Base-by-base conservation (phyloP, 1,139 yeast genomes). In the Williopsis jadinii region DNA sequence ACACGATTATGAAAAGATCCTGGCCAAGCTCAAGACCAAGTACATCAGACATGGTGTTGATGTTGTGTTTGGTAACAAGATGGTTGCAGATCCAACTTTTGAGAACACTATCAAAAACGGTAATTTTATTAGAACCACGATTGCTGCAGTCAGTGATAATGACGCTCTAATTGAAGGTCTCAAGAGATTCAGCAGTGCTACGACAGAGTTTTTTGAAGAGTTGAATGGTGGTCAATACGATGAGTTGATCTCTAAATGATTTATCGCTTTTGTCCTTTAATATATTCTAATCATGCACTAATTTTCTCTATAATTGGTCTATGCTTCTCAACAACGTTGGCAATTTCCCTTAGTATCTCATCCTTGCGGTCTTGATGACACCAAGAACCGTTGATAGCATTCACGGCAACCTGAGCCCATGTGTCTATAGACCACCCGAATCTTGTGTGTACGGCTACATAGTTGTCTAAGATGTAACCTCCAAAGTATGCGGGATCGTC, bases 401-500 rank as follows among this genome's bases (percentile, higher is more conserved):
- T 76, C 46, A 63, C 60, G 2, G 81, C 83, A 50, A 81, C 73
- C 36, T 54, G 55, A 37, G 67, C 66, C 90, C 90, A 84, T 37
- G 76, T 72, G 10, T 68, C 62, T 39, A 70, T 52, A 34, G 70
- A 64, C 60, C 84, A 79, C 11, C 78, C 77, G 59, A 83, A 83
- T 49, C 75, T 70, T 41, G 74, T 67, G 49, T 83, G 84, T 27
- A 84, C 84, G 32, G 72, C 74, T 28, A 72, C 56, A 61, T 83
- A 84, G 59, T 84, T 84, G 54, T 84, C 92, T 50, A 84, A 64
- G 46, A 84, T 78, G 61, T 84, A 84, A 10, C 88, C 92, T 38
- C 92, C 94, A 56, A 84, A 84, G 60, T 84, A 84, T 3, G 94
- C 92, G 30, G 95, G 95, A 59, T 84, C 95, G 59, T 84, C 94